Conservation (phyloP, 2,329 filamentous ascomycete species). For the Zasmidium angulare region DNA sequence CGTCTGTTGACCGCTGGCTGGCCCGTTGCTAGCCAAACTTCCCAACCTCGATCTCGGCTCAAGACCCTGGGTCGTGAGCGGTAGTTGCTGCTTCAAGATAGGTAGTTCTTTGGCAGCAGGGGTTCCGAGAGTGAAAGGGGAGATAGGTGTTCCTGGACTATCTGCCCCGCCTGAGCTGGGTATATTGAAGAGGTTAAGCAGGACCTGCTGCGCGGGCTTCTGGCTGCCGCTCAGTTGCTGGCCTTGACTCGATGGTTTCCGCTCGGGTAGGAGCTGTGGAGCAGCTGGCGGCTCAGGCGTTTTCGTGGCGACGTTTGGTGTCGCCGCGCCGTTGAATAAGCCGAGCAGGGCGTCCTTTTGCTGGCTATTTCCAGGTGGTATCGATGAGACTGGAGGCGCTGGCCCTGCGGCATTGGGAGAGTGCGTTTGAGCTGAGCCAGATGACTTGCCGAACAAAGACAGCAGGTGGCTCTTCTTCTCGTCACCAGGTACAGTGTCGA, state of each 20-base stretch:
- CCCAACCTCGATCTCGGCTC: constrained; percentile 24
- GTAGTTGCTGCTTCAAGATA: constrained; percentile 12
- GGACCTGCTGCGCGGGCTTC: constrained; percentile 22
- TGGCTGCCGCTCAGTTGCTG: constrained; percentile 8
- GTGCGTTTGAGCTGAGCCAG: background rate
- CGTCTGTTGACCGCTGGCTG: constrained; percentile 20
- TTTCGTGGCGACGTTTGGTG: constrained; percentile 4
- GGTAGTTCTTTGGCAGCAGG: constrained; percentile 17
- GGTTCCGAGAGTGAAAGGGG: constrained; percentile 34
- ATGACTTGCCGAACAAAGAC: constrained; percentile 27
- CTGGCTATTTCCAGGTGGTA: background rate
- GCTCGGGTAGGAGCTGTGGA: constrained; percentile 27
- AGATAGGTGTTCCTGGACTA: constrained; percentile 33
- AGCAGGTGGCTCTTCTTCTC: constrained; percentile 32
- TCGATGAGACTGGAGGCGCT: constrained; percentile 1
- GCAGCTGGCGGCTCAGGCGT: constrained; percentile 24
- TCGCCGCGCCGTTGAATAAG: constrained; percentile 16
- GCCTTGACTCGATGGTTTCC: constrained; percentile 13
- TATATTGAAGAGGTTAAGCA: constrained; percentile 32
- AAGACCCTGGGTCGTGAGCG: constrained; percentile 1
- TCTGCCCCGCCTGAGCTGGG: constrained; percentile 11
- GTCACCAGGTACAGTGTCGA: constrained; percentile 5
- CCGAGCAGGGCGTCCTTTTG: constrained; percentile 14
- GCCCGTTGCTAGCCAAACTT: constrained; percentile 26
- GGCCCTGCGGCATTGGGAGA: constrained; percentile 4